These are phyloP conservation scores for Globisporangium spiculum DNA, from an alignment of 352 stramenopile genomes.

Conservation along the genomic window DNA sequence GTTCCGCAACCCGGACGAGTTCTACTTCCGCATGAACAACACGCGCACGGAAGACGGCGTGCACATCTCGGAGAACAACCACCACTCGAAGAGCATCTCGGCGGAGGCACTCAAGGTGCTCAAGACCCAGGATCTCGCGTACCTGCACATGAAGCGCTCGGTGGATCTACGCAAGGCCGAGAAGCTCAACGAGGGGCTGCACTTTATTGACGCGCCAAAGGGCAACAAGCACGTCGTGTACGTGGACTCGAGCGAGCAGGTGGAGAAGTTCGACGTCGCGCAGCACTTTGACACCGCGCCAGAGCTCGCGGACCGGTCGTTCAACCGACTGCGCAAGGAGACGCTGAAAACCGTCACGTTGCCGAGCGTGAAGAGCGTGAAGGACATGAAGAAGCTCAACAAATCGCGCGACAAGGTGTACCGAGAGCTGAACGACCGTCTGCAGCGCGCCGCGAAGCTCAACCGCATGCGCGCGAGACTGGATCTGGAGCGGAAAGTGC, in stretches of 20 bases:
- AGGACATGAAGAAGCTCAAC: conserved; percentile 52
- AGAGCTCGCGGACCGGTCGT: conserved; percentile 65
- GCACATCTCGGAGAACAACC: conserved; percentile 78
- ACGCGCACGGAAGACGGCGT: conserved; percentile 72
- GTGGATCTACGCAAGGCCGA: conserved; percentile 78
- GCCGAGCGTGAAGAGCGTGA: conserved; percentile 23
- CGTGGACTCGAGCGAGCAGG: conserved; percentile 80
- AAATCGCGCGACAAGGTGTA: conserved; percentile 68
- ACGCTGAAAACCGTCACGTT: conserved; percentile 52
- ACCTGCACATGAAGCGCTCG: conserved; percentile 89
- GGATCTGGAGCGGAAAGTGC: conserved; percentile 80
- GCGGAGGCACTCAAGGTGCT: conserved; percentile 86
- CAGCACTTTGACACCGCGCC: conserved; percentile 90
- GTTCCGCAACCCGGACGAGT: conserved; percentile 99
- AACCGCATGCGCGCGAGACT: conserved; percentile 69
- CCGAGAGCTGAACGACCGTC: conserved; percentile 57
- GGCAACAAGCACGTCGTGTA: conserved; percentile 94
- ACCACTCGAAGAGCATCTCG: conserved; percentile 53
- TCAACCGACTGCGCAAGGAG: conserved; percentile 68
- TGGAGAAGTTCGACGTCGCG: conserved; percentile 87
- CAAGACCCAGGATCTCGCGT: conserved; percentile 97
- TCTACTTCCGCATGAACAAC: conserved; percentile 97
- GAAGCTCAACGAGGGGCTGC: conserved; percentile 68
- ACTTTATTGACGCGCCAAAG: conserved; percentile 77
- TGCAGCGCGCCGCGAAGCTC: conserved; percentile 70